phyloP scores from a whole-genome alignment of 2,329 filamentous ascomycete species.

The Magnaporthiopsis poae region DNA sequence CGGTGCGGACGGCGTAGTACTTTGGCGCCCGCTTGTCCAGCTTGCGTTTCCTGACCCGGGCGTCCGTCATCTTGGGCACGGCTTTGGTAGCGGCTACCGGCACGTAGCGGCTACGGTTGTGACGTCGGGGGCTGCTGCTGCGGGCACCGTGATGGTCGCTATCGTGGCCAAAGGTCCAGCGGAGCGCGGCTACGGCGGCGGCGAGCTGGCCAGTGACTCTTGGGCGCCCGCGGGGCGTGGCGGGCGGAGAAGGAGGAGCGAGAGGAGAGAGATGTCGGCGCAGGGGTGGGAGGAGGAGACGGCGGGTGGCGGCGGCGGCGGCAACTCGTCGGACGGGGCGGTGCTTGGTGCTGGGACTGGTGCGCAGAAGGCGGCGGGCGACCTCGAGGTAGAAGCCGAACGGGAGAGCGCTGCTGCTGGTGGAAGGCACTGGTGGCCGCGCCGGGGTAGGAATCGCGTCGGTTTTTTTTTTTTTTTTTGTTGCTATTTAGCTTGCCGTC shows the following conservation, averaged over 20 bases:
- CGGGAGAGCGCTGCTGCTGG: neutral
- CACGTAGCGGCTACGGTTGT: no score
- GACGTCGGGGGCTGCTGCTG: no score
- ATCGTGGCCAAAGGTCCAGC: neutral
- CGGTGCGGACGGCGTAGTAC: conserved; percentile 53
- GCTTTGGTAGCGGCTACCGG: no score
- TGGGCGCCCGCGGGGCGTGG: no score
- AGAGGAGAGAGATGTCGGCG: no score
- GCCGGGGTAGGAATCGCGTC: neutral
- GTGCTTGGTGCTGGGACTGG: neutral
- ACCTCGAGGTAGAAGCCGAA: neutral
- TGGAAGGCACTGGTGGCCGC: neutral
- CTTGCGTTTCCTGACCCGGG: conserved; percentile 36
- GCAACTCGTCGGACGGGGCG: no score
- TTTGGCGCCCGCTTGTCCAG: conserved; percentile 37
- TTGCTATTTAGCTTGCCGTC: neutral
- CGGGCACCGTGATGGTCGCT: no score
- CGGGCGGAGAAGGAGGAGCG: no score
- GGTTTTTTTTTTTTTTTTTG: neutral
- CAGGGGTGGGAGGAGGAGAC: neutral
- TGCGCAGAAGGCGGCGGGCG: neutral
- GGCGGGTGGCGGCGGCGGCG: no score
- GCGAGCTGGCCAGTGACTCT: neutral
- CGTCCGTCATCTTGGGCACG: neutral
- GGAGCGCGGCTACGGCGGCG: neutral